Base-by-base conservation (phyloP, 2,329 filamentous ascomycete species). In the Talaromyces sp. region DNA sequence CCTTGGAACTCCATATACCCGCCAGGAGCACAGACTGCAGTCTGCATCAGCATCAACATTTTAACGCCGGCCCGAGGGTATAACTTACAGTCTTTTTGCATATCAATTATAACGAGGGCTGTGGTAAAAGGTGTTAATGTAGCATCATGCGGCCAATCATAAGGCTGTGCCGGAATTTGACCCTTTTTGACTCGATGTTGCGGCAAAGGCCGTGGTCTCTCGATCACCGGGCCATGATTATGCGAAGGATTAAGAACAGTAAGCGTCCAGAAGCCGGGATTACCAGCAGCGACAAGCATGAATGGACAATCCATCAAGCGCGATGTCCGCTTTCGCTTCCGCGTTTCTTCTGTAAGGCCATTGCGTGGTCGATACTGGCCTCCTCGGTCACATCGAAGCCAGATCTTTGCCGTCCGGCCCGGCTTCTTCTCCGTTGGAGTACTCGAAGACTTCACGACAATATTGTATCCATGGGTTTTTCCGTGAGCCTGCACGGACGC, bases 111-210 rank as follows among this genome's bases (percentile, higher is more conserved):
- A 27, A 80, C 75, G 49, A 81, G 67, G 0, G 78, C 78, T 28
- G 78, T 80, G 5, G 76, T 80, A 62, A 75, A 77, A 27, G 77
- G 75, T 4, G 74, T 75, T 49, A 81, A 72, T 8, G 74, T 74
- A 1, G 75, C 73, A 68, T 80, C 76, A 64, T 80, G 77, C 9
- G 78, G 78, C 77, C 78, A 80, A 63, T 78, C 75, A 67, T 80
- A 80, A 5, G 77, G 77, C 15, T 69, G 63, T 1, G 76, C 75
- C 4, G 71, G 67, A 39, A 78, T 66, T 64, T 78, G 76, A 28
- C 75, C 83, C 56, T 78, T 78, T 39, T 76, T 76, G 52, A 75
- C 74, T 61, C 76, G 77, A 54, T 75, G 75, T 47, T 77, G 75
- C 64, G 74, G 71, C 30, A 72, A 68, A 58, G 75, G 75, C 10